phyloP scores from a whole-genome alignment of 1,139 yeast species.

The Sugiyamaella sp. region DNA sequence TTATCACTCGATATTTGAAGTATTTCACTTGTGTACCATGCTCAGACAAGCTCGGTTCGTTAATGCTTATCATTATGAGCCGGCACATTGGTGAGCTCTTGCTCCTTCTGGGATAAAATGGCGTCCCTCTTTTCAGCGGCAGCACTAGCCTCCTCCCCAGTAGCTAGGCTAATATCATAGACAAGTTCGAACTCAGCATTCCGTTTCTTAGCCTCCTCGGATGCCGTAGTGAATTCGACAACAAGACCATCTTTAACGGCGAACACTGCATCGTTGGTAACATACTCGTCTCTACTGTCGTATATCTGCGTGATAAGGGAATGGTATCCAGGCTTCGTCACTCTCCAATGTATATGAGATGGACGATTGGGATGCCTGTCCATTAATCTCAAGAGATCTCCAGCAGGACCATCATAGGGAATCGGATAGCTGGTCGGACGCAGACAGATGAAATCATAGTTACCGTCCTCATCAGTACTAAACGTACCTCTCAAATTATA shows the following conservation, averaged over 20 bases:
- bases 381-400: slow-evolving; percentile 42
- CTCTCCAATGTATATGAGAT: slow-evolving; percentile 46
- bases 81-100: slow-evolving; percentile 2
- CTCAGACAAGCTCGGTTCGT: no score
- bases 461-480: slow-evolving; percentile 40
- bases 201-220: slow-evolving; percentile 16
- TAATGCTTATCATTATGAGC: no score
- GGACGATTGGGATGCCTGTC: slow-evolving; percentile 48
- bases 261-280: slow-evolving; percentile 41
- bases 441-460: slow-evolving; percentile 40
- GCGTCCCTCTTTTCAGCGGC: slow-evolving; percentile 6
- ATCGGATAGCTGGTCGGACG: slow-evolving; percentile 47
- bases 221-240: slow-evolving; percentile 34
- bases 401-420: slow-evolving; percentile 50
- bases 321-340: slow-evolving; percentile 39
- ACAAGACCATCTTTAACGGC: slow-evolving; percentile 44
- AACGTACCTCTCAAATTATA: slow-evolving; percentile 43
- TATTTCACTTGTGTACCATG: no score
- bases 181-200: slow-evolving; percentile 11
- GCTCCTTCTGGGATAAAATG: slow-evolving; percentile 1
- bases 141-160: slow-evolving; percentile 16
- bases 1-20: no score
- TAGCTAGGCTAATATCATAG: slow-evolving; percentile 18
- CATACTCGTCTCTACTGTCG: slow-evolving; percentile 37
- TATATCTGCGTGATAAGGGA: slow-evolving; percentile 42